Evolutionary conservation across 768 basidiomycete genomes (phyloP).

Genomic region (Phaeolepiota aurea): DNA sequence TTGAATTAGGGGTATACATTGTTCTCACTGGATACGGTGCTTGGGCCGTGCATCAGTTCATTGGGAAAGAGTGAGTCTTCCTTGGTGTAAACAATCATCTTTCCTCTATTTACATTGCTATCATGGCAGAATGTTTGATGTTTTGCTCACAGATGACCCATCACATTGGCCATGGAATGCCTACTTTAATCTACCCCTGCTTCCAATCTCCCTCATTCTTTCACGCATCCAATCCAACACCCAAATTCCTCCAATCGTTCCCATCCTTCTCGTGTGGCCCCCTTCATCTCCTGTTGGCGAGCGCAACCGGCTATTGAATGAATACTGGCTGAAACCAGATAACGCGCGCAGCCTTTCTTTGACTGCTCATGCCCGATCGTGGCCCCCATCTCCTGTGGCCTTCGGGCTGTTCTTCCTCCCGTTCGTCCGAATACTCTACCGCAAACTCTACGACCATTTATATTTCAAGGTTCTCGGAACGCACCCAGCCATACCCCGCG

Average conservation of each 20-base stretch:
- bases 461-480: conserved; percentile 37
- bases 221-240: conserved; percentile 41
- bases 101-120: neutral
- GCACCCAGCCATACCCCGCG: conserved; percentile 19
- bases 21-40: conserved; percentile 63
- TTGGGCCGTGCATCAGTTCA: conserved; percentile 59
- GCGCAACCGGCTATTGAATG: conserved; percentile 17
- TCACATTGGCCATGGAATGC: conserved; percentile 71
- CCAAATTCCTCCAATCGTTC: conserved; percentile 27
- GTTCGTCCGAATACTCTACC: conserved; percentile 35
- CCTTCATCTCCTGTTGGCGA: conserved; percentile 26
- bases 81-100: conserved; percentile 1
- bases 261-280: conserved; percentile 42
- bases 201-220: conserved; percentile 60
- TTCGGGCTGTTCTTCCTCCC: conserved; percentile 49
- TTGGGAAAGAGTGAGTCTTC: conserved; percentile 53
- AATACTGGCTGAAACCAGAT: conserved; percentile 24
- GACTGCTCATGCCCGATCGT: conserved; percentile 20
- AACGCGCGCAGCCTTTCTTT: conserved; percentile 24
- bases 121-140: conserved; percentile 44
- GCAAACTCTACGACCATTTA: conserved; percentile 26
- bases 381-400: conserved; percentile 56
- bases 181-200: conserved; percentile 64
- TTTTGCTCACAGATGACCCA: conserved; percentile 61
- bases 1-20: conserved; percentile 26